These are phyloP conservation scores for Lycium ferocissimum DNA, from an alignment of 257 asterid genomes.

Conservation along the genomic window DNA sequence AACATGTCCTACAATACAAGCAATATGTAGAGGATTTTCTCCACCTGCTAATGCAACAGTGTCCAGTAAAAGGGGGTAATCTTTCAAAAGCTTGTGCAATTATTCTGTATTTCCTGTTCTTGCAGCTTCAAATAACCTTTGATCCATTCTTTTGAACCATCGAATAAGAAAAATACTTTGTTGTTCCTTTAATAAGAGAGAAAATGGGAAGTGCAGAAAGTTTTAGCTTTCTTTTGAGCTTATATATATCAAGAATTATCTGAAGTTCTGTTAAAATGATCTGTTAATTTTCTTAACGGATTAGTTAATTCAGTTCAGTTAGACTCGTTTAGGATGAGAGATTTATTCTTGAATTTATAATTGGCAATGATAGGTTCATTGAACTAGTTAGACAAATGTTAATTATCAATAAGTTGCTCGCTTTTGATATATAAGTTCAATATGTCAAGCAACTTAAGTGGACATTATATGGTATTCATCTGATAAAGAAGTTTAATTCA, in stretches of 20 bases:
- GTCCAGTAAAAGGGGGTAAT: conserved; percentile 9
- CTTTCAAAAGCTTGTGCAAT: conserved; percentile 12
- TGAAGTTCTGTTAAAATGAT: not conserved
- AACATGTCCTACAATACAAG: not conserved
- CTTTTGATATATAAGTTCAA: not conserved
- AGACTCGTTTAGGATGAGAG: not conserved
- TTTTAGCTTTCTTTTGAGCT: not conserved
- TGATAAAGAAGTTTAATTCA: not conserved
- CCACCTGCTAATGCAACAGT: not conserved
- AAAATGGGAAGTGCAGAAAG: not conserved
- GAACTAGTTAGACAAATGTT: not conserved
- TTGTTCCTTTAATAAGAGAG: too few species aligned
- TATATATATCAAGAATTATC: not conserved
- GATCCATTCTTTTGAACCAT: conserved; percentile 17
- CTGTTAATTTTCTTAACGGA: not conserved
- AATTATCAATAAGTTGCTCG: not conserved
- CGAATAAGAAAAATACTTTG: not conserved
- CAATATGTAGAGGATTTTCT: conserved; percentile 26
- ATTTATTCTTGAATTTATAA: not conserved
- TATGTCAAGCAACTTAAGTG: too few species aligned
- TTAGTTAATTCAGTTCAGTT: not conserved
- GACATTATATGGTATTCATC: too few species aligned
- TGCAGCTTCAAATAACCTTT: conserved; percentile 19
- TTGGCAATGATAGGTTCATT: not conserved
- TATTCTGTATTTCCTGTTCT: conserved; percentile 1